phyloP scores from a whole-genome alignment of 164 flowering plant genomes.

The Aristolochia contorta region DNA sequence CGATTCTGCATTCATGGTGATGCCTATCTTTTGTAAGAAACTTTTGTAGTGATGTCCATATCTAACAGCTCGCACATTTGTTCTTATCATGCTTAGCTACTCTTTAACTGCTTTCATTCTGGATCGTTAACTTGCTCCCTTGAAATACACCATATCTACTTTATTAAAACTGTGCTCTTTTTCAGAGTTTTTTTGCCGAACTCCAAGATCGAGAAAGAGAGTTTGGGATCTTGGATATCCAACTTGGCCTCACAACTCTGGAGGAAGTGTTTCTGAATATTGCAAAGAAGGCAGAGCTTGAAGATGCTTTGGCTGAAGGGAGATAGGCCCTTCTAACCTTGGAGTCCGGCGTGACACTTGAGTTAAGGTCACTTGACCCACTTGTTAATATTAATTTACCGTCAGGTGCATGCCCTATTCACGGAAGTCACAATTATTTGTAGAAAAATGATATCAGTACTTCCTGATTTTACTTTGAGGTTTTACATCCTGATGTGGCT shows the following conservation, averaged over 20 bases:
- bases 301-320: conserved; percentile 75
- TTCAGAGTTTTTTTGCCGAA: conserved; percentile 52
- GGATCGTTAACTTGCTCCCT: too few relatives aligned
- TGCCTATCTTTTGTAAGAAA: too few relatives aligned
- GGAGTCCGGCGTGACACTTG: conserved; percentile 49
- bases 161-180: neutral
- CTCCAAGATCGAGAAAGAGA: conserved; percentile 74
- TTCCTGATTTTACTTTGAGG: too few relatives aligned
- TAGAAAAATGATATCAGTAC: too few relatives aligned
- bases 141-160: too few relatives aligned
- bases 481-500: too few relatives aligned
- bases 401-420: neutral
- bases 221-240: conserved; percentile 81
- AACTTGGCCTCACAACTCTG: conserved; percentile 82
- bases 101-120: too few relatives aligned
- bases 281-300: conserved; percentile 82
- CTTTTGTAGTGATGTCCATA: too few relatives aligned
- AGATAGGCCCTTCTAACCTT: conserved; percentile 46
- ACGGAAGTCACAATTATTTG: neutral
- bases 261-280: conserved; percentile 97
- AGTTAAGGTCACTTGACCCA: conserved; percentile 22
- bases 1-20: too few relatives aligned
- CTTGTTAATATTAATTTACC: too few relatives aligned
- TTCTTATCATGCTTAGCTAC: too few relatives aligned
- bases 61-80: too few relatives aligned